These are phyloP conservation scores for Heritiera littoralis DNA, from an alignment of 345 rosid species.

Conservation along the genomic window DNA sequence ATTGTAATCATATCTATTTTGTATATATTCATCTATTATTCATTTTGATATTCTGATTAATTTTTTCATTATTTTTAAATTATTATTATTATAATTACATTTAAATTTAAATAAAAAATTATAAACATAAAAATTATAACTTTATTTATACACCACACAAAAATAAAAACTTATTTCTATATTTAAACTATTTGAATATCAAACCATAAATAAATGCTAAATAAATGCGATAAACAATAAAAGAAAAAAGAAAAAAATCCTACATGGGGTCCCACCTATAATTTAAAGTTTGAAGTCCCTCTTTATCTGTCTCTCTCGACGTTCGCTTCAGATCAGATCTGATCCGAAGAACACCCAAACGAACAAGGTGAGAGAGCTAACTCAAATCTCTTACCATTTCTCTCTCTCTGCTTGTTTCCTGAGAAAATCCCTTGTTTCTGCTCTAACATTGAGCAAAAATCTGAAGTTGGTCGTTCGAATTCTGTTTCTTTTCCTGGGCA, in stretches of 20 bases:
- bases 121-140: no score
- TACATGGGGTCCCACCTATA: neutral
- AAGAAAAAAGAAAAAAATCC: neutral
- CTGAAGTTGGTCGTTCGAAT: neutral
- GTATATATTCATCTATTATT: no score
- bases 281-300: slow-evolving; percentile 1
- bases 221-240: neutral
- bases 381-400: neutral
- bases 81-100: no score
- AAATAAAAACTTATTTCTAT: no score
- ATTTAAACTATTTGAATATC: no score
- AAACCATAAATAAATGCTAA: neutral
- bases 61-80: no score
- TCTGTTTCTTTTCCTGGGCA: neutral
- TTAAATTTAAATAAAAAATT: no score
- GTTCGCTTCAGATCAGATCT: slow-evolving; percentile 7
- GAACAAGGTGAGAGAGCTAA: neutral
- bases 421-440: neutral
- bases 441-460: neutral
- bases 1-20: no score
- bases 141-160: no score
- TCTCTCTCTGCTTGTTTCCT: neutral
- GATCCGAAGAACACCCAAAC: neutral
- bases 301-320: neutral
- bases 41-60: no score